Conservation (phyloP, 257 asterid genomes). For the Echium plantagineum region DNA sequence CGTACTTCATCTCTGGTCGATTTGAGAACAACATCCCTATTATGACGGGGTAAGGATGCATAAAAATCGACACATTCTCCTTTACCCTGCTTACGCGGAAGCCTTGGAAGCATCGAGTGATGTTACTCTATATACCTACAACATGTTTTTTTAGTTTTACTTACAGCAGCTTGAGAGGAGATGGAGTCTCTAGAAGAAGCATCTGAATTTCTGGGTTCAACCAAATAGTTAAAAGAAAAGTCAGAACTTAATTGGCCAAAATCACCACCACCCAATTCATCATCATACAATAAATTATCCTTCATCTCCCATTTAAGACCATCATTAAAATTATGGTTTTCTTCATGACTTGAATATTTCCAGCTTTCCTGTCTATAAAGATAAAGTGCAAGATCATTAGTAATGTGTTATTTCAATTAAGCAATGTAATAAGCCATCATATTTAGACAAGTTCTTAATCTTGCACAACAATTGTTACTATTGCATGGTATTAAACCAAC, state of each 20-base stretch:
- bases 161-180: slow-evolving; percentile 16
- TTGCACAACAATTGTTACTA: too few relatives aligned
- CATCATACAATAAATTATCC: not conserved
- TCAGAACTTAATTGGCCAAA: slow-evolving; percentile 10
- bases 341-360: not conserved
- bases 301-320: not conserved
- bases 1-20: too few relatives aligned
- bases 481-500: too few relatives aligned
- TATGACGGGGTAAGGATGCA: too few relatives aligned
- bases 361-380: not conserved
- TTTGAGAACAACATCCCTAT: too few relatives aligned
- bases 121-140: not conserved
- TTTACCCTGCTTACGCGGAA: too few relatives aligned
- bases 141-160: too few relatives aligned
- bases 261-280: not conserved
- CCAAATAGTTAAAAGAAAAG: not conserved
- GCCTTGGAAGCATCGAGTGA: too few relatives aligned
- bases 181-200: slow-evolving; percentile 17
- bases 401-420: not conserved
- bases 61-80: too few relatives aligned
- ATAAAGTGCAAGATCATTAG: not conserved
- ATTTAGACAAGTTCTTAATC: too few relatives aligned
- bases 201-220: slow-evolving; percentile 10
- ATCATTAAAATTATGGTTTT: too few relatives aligned
- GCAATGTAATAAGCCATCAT: not conserved